phyloP scores from a whole-genome alignment of 73 alveolate genomes.

The Durusdinium trenchii region DNA sequence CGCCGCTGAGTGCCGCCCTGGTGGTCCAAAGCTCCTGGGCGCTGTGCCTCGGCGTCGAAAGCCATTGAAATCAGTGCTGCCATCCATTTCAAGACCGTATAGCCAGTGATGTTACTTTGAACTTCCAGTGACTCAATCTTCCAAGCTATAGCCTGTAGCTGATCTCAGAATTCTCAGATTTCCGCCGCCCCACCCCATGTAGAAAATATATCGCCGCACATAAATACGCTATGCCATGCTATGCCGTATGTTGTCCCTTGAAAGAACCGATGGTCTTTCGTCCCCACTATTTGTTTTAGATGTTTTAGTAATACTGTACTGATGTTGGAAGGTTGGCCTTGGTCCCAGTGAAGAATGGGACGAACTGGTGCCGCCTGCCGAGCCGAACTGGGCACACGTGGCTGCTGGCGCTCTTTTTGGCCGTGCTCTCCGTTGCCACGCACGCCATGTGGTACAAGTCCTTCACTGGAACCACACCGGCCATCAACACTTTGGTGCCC shows the following conservation, averaged over 20 bases:
- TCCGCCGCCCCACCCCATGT: too few relatives aligned
- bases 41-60: background rate
- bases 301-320: too few relatives aligned
- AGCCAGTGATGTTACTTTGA: too few relatives aligned
- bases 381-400: conserved; percentile 1
- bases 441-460: conserved; percentile 74
- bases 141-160: too few relatives aligned
- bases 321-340: background rate
- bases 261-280: too few relatives aligned
- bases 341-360: background rate
- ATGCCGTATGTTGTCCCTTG: too few relatives aligned
- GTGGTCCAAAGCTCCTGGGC: conserved; percentile 59
- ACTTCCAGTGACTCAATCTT: too few relatives aligned
- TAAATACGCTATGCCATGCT: too few relatives aligned
- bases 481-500: conserved; percentile 50
- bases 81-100: too few relatives aligned
- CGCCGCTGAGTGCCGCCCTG: conserved; percentile 40
- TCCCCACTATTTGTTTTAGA: too few relatives aligned
- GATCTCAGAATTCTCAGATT: too few relatives aligned
- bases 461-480: conserved; percentile 44
- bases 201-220: too few relatives aligned
- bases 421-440: background rate
- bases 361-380: background rate
- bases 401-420: conserved; percentile 23
- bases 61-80: background rate